Evolutionary conservation across 768 basidiomycete genomes (phyloP).

Genomic region (Pulveroboletus sp.): DNA sequence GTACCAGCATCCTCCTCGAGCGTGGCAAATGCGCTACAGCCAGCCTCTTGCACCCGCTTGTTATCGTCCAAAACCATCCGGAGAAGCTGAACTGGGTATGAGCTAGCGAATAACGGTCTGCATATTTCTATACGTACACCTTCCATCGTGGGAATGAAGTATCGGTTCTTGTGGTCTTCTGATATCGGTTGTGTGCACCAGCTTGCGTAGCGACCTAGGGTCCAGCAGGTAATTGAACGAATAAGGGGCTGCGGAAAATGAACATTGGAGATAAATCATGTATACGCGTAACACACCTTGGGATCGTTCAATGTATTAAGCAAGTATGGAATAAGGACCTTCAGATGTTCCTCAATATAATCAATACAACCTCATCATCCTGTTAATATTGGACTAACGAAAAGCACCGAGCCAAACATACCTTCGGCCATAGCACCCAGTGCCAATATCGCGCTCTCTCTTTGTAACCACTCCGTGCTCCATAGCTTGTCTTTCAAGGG

Average conservation of each 20-base stretch:
- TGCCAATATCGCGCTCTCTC: slow-evolving; percentile 94
- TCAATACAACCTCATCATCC: slow-evolving; percentile 82
- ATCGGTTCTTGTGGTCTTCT: slow-evolving; percentile 84
- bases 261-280: neutral
- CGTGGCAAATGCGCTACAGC: slow-evolving; percentile 97
- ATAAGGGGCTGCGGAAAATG: slow-evolving; percentile 73
- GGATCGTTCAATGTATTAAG: slow-evolving; percentile 87
- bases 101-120: neutral
- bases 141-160: slow-evolving; percentile 98
- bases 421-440: slow-evolving; percentile 99
- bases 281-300: slow-evolving; percentile 56
- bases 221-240: slow-evolving; percentile 99
- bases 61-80: slow-evolving; percentile 98
- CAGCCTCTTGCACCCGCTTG: slow-evolving; percentile 98
- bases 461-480: slow-evolving; percentile 88
- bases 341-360: slow-evolving; percentile 89
- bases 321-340: slow-evolving; percentile 90
- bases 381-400: slow-evolving; percentile 6
- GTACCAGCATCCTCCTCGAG: slow-evolving; percentile 95
- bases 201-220: slow-evolving; percentile 95
- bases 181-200: slow-evolving; percentile 90
- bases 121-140: slow-evolving; percentile 59
- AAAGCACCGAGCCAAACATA: slow-evolving; percentile 32
- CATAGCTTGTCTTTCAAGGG: slow-evolving; percentile 93
- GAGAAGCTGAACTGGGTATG: slow-evolving; percentile 62